phyloP scores from a whole-genome alignment of 768 basidiomycete species.

The Boletus rubescentipes region DNA sequence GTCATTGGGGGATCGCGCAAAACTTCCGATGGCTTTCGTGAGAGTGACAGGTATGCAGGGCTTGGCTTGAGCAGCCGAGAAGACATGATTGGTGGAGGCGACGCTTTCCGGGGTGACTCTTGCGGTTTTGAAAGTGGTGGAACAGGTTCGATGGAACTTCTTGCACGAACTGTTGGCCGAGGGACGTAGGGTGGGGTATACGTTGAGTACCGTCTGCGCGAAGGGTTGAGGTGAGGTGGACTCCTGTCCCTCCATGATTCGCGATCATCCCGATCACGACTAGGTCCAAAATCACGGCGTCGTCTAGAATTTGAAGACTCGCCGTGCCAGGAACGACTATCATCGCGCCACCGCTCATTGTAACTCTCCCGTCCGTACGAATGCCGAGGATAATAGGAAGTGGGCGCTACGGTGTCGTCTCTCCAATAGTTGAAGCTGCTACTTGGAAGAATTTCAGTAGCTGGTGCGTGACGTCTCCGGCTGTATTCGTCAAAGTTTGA shows the following conservation, averaged over 20 bases:
- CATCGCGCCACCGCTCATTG: constrained; percentile 13
- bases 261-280: constrained; percentile 4
- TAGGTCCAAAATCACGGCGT: constrained; percentile 2
- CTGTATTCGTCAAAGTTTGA: constrained; percentile 6
- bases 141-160: constrained; percentile 3
- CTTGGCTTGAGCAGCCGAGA: constrained; percentile 28
- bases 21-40: constrained; percentile 27
- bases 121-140: neutral
- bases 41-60: constrained; percentile 35
- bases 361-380: constrained; percentile 4
- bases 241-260: constrained; percentile 7
- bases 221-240: neutral
- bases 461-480: constrained; percentile 10
- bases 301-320: constrained; percentile 14
- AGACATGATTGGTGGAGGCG: constrained; percentile 1
- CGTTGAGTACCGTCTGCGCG: constrained; percentile 11
- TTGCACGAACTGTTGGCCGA: constrained; percentile 10
- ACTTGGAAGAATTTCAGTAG: neutral
- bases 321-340: constrained; percentile 5
- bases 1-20: constrained; percentile 26
- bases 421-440: constrained; percentile 26
- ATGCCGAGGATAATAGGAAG: constrained; percentile 4
- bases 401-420: constrained; percentile 7
- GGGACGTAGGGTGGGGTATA: constrained; percentile 7
- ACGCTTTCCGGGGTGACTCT: neutral